These are phyloP conservation scores for Anthoceros angustus DNA, from an alignment of 225 moss, liverwort and hornwort species.

Conservation along the genomic window DNA sequence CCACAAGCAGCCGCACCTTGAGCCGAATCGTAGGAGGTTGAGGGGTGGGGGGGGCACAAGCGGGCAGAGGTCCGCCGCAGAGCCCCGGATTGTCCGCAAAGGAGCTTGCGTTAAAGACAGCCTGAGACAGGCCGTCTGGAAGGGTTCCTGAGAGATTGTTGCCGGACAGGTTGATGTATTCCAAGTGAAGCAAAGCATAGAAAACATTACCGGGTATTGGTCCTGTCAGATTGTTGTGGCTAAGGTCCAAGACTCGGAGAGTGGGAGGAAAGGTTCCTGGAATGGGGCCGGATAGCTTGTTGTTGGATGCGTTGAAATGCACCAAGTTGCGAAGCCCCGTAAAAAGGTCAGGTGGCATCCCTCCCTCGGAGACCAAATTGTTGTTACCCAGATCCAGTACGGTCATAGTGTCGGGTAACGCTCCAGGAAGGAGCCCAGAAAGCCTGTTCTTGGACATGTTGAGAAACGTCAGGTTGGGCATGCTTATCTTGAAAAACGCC, in stretches of 20 bases:
- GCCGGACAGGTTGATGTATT: neutral
- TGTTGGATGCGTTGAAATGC: neutral
- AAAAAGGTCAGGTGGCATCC: neutral
- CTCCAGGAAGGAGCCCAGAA: neutral
- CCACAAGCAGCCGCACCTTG: conserved; percentile 1
- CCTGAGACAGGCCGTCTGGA: neutral
- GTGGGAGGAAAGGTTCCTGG: neutral
- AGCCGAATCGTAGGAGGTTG: conserved; percentile 1
- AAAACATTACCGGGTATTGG: conserved; percentile 1
- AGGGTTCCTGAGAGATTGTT: neutral
- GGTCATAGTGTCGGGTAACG: neutral
- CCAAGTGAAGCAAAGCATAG: neutral
- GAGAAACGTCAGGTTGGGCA: no score
- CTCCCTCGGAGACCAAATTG: neutral
- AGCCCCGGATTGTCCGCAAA: conserved; percentile 8
- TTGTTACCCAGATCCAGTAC: neutral
- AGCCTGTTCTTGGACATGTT: neutral
- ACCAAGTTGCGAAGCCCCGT: neutral
- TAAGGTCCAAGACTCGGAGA: conserved; percentile 9
- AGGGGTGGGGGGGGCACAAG: conserved; percentile 5
- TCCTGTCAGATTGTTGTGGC: conserved; percentile 8
- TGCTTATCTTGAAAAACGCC: neutral
- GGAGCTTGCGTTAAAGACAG: conserved; percentile 5
- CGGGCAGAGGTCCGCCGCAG: conserved; percentile 6
- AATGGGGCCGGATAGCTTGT: neutral